Evolutionary conservation across 106 monocot species (phyloP).

Genomic region (Allium sativum): DNA sequence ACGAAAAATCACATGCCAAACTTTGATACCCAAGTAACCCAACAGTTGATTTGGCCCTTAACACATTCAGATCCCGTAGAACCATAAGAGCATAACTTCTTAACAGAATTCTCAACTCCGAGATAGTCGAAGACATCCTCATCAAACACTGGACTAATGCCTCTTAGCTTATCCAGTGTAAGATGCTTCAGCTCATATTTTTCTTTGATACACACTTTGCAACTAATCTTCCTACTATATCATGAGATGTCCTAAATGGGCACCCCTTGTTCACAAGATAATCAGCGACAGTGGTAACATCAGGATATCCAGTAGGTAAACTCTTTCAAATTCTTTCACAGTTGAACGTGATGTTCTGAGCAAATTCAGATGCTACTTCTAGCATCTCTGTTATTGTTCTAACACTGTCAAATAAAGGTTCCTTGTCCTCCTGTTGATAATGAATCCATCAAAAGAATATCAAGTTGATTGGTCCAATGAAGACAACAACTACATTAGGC

Average conservation of each 20-base stretch:
- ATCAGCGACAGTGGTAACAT: slow-evolving; percentile 97
- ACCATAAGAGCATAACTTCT: slow-evolving; percentile 84
- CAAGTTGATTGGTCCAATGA: too few relatives aligned
- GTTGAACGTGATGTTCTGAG: slow-evolving; percentile 80
- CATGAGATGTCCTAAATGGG: slow-evolving; percentile 92
- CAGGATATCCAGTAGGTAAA: slow-evolving; percentile 85
- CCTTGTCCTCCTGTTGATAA: slow-evolving; percentile 79
- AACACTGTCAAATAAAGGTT: slow-evolving; percentile 92
- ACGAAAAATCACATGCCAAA: slow-evolving; percentile 21
- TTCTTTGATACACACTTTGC: slow-evolving; percentile 65
- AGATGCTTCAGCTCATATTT: slow-evolving; percentile 68
- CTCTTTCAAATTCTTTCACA: slow-evolving; percentile 50
- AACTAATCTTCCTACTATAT: slow-evolving; percentile 87
- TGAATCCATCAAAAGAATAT: too few relatives aligned
- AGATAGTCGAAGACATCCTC: slow-evolving; percentile 81
- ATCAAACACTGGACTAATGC: slow-evolving; percentile 51
- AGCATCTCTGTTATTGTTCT: slow-evolving; percentile 76
- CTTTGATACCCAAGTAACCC: slow-evolving; percentile 65
- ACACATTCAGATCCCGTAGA: slow-evolving; percentile 80
- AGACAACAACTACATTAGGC: too few relatives aligned
- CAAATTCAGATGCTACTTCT: slow-evolving; percentile 88
- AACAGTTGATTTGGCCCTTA: slow-evolving; percentile 53
- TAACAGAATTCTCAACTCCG: slow-evolving; percentile 68
- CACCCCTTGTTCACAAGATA: slow-evolving; percentile 98
- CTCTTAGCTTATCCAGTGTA: slow-evolving; percentile 42